Evolutionary conservation across 2,329 filamentous ascomycete genomes (phyloP).

Genomic region (Fusarium napiforme): DNA sequence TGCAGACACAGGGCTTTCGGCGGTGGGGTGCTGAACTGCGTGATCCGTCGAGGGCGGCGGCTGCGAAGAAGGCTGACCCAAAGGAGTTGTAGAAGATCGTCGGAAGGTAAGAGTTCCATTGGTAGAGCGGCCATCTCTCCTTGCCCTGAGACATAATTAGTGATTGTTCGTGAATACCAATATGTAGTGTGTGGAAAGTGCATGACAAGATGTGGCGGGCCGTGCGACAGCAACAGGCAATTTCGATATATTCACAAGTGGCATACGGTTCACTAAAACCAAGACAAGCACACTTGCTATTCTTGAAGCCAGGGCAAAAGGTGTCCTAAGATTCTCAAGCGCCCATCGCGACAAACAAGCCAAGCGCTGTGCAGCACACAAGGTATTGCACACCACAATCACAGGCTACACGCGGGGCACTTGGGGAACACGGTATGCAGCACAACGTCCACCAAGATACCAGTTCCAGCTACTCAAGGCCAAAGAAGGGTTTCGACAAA

Average conservation of each 20-base stretch:
- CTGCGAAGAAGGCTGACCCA: conserved; percentile 54
- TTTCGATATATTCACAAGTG: not conserved
- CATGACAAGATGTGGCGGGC: conserved; percentile 5
- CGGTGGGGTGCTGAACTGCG: conserved; percentile 53
- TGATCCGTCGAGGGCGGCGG: conserved; percentile 50
- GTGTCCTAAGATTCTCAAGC: not conserved
- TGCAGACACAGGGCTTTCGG: conserved; percentile 50
- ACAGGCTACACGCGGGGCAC: conserved; percentile 18
- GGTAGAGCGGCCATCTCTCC: conserved; percentile 66
- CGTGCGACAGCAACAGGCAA: conserved; percentile 8
- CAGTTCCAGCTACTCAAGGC: conserved; percentile 10
- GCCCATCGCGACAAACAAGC: conserved; percentile 20
- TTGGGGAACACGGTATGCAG: conserved; percentile 31
- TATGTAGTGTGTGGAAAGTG: conserved; percentile 3
- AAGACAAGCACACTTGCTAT: not conserved
- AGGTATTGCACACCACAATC: conserved; percentile 20
- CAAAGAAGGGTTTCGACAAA: not conserved
- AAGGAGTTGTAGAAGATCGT: conserved; percentile 69
- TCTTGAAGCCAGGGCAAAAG: not conserved
- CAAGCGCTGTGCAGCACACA: conserved; percentile 15
- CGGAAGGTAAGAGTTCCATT: conserved; percentile 74
- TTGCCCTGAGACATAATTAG: conserved; percentile 59
- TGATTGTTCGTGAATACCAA: not conserved
- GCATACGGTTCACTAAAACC: not conserved
- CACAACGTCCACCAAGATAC: conserved; percentile 32